Base-by-base conservation (phyloP, 2,329 filamentous ascomycete genomes). In the Alternaria viburni region DNA sequence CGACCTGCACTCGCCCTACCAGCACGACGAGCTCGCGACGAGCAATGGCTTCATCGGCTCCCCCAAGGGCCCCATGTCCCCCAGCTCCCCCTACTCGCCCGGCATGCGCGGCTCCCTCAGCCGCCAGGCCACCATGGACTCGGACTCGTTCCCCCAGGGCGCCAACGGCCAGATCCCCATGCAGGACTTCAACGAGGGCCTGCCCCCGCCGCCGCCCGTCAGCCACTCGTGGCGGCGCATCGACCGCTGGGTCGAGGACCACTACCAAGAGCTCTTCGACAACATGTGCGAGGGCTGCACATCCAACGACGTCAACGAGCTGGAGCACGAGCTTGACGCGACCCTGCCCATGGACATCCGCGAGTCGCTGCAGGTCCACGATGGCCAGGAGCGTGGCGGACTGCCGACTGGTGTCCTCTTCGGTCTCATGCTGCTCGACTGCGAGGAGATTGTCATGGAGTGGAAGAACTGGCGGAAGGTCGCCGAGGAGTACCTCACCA, bases 381-480 rank as follows among this genome's bases (percentile, higher is more conserved):
- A 99, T 75, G 96, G 96, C n/a, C 96, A 99, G 81, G 96, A 99
- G 82, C 91, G 96, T 68, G 93, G 93, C 66, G 96, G 96, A 67
- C 86, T 87, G 61, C 96, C 96, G 1, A 97, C 95, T 0, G 96
- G 96, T 67, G 91, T 98, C 70, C 88, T 99, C 65, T 98, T 99
- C 74, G 88, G 94, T 64, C 91, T 89, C 78, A 99, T 99, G 96
- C 83, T 99, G 67, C 88, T 99, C 61, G 96, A 99, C 80, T 98
- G 96, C 77, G 96, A 99, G 80, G 96, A 99, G 78, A 97, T 99
- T 71, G 91, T 97, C 21, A 93, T 97, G 79, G 96, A 99, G 79
- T 98, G 95, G 93, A 91, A 92, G 74, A 96, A 97, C 77, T 99
- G 96, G 96, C 90, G 93, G 73, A 90, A 88, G 67, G 96, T 99